Percentiles rank a stretch among this genome's conserved stretches.
phyloP scores from a whole-genome alignment of 345 rosid genomes.

The Gossypium australe region DNA sequence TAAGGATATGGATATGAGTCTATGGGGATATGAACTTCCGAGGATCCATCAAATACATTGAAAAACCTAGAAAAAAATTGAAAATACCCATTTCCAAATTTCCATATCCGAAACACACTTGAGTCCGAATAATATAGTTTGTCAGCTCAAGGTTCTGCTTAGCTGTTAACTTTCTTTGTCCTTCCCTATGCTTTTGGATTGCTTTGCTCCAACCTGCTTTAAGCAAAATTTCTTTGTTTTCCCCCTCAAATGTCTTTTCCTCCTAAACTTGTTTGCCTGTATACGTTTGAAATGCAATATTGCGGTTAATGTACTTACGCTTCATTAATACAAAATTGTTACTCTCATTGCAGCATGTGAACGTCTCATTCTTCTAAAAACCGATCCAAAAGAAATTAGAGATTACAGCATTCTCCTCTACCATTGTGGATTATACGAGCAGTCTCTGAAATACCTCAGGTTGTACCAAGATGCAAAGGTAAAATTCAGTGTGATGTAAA shows the following conservation, averaged over 20 bases:
- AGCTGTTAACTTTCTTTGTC: background rate
- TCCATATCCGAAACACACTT: background rate
- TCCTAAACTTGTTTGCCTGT: background rate
- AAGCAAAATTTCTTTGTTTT: background rate
- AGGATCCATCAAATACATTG: too few relatives aligned
- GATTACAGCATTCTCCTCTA: constrained; percentile 67
- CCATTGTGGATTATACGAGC: constrained; percentile 56
- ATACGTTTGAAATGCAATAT: background rate
- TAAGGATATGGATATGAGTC: too few relatives aligned
- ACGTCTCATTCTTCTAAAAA: constrained; percentile 47
- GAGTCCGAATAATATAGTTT: background rate
- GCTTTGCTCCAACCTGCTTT: background rate
- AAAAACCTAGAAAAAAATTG: background rate
- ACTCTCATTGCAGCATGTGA: constrained; percentile 50
- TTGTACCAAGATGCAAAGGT: constrained; percentile 43
- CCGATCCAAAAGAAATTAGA: constrained; percentile 50
- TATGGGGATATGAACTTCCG: too few relatives aligned
- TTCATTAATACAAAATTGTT: background rate
- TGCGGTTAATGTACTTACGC: background rate
- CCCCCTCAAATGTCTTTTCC: background rate
- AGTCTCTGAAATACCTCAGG: constrained; percentile 41
- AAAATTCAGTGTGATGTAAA: background rate
- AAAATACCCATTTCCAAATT: background rate
- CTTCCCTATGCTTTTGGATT: background rate
- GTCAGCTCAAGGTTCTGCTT: background rate